phyloP scores from a whole-genome alignment of 2,329 filamentous ascomycete species.

The Xylariaceae sp. region DNA sequence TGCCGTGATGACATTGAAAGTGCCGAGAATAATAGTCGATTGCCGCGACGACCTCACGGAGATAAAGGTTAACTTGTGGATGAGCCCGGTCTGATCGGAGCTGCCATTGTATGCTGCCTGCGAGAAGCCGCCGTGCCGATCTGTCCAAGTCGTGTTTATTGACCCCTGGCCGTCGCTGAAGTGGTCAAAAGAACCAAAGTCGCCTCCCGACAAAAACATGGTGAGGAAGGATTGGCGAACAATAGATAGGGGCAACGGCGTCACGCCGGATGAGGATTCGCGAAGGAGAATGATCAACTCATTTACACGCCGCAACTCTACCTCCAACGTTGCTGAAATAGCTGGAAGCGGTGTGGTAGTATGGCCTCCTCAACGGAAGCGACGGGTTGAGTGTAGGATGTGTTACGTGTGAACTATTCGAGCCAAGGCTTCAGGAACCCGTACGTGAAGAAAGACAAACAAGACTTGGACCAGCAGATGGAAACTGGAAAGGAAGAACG shows the following conservation, averaged over 20 bases:
- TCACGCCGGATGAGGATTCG: slow-evolving; percentile 23
- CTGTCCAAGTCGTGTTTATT: slow-evolving; percentile 23
- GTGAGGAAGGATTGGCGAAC: slow-evolving; percentile 20
- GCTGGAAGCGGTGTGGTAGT: slow-evolving; percentile 11
- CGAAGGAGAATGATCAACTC: slow-evolving; percentile 36
- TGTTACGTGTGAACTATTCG: neutral
- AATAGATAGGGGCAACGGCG: slow-evolving; percentile 29
- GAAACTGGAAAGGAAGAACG: neutral
- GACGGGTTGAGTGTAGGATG: neutral
- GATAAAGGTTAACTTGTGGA: slow-evolving; percentile 47
- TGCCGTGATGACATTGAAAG: slow-evolving; percentile 56
- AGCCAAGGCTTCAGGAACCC: neutral
- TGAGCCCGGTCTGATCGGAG: slow-evolving; percentile 40
- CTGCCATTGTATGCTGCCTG: slow-evolving; percentile 33
- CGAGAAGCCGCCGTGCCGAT: slow-evolving; percentile 22
- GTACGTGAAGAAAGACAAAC: neutral
- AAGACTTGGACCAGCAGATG: neutral
- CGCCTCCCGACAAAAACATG: slow-evolving; percentile 20
- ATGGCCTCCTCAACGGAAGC: neutral
- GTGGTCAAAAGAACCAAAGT: slow-evolving; percentile 21
- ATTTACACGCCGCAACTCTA: too few species aligned
- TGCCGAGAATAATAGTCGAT: slow-evolving; percentile 55
- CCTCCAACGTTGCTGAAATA: too few species aligned
- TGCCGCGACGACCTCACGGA: slow-evolving; percentile 54
- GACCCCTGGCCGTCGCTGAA: slow-evolving; percentile 23